A percentile compares a stretch with the other conserved stretches of the same genome.
Conservation (phyloP, 306 rosid genomes). For the Dalbergia oliveri region DNA sequence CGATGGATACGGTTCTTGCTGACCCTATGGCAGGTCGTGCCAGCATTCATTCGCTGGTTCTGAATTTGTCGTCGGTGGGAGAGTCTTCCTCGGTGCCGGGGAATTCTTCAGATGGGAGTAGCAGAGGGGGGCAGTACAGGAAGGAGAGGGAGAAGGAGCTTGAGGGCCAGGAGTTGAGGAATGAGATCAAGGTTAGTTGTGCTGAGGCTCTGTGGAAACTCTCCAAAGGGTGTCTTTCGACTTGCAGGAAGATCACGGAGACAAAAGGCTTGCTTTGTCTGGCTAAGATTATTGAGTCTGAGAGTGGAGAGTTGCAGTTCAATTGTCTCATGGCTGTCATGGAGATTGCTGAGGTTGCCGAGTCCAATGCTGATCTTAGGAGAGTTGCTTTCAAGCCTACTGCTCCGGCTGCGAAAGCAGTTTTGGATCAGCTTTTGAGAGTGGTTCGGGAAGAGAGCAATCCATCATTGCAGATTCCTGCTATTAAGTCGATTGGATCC, state of each 20-base stretch:
- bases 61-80: conserved; percentile 42
- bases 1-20: conserved; percentile 68
- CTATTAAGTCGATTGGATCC: conserved; percentile 81
- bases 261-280: conserved; percentile 89
- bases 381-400: conserved; percentile 76
- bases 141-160: conserved; percentile 62
- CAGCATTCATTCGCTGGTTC: conserved; percentile 69
- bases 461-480: conserved; percentile 61
- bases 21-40: conserved; percentile 61
- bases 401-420: conserved; percentile 75
- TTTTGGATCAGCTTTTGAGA: conserved; percentile 79
- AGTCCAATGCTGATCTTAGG: conserved; percentile 71
- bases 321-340: conserved; percentile 84
- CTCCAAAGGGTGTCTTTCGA: conserved; percentile 59
- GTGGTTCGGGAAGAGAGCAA: conserved; percentile 59
- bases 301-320: conserved; percentile 65
- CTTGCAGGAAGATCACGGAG: conserved; percentile 76
- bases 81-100: conserved; percentile 44
- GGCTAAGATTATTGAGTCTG: conserved; percentile 79
- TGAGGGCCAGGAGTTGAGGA: conserved; percentile 69
- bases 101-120: conserved; percentile 65
- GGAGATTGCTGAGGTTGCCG: conserved; percentile 84
- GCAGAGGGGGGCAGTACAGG: conserved; percentile 59
- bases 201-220: conserved; percentile 90
- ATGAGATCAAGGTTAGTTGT: conserved; percentile 66